Conservation (phyloP, 2,329 filamentous ascomycete species). For the Botrytis aclada region DNA sequence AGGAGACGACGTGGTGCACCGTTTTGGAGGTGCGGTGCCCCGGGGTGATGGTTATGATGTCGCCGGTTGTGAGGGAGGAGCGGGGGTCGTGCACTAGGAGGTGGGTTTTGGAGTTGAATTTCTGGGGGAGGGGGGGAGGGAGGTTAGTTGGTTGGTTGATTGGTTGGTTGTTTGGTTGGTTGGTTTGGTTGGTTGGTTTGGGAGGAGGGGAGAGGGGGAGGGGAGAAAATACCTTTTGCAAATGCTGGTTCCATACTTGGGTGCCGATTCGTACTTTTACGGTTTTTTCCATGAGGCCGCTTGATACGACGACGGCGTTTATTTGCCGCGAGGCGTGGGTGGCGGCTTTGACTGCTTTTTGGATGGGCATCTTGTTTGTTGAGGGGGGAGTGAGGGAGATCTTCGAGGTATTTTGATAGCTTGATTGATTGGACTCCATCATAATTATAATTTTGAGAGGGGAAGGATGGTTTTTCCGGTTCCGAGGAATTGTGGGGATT, state of each 20-base stretch:
- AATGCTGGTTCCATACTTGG: conserved; percentile 67
- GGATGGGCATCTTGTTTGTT: conserved; percentile 1
- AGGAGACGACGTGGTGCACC: conserved; percentile 71
- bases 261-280: conserved; percentile 73
- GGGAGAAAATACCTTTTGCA: conserved; percentile 61
- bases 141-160: neutral
- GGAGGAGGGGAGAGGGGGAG: neutral
- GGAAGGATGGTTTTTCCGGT: conserved; percentile 9
- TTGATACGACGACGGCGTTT: conserved; percentile 64
- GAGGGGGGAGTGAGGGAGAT: too few species aligned
- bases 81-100: conserved; percentile 77
- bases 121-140: conserved; percentile 41
- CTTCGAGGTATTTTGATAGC: neutral
- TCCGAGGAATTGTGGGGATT: neutral
- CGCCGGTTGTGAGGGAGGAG: conserved; percentile 68
- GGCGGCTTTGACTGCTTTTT: neutral
- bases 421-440: neutral
- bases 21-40: conserved; percentile 62
- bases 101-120: conserved; percentile 61
- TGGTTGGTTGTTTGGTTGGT: neutral
- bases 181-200: neutral
- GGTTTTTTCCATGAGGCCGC: conserved; percentile 74
- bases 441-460: conserved; percentile 6
- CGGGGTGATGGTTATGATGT: conserved; percentile 68
- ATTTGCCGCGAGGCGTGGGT: conserved; percentile 20